Percentiles rank a stretch among this genome's conserved stretches.
These are phyloP conservation scores for Zychaea mexicana DNA, from an alignment of 371 early-diverging fungal species.

Conservation along the genomic window DNA sequence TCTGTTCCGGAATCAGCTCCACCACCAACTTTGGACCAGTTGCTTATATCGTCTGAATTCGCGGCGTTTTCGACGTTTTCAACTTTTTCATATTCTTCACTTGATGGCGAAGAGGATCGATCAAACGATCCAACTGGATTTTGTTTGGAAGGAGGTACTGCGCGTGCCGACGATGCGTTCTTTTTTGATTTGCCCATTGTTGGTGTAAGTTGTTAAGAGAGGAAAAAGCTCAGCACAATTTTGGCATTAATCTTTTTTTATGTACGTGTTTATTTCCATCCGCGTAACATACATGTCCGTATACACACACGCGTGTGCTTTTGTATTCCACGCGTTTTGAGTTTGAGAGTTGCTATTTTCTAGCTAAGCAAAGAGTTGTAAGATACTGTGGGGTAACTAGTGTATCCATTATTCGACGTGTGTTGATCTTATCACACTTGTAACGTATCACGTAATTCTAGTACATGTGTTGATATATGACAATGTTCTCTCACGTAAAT, in stretches of 20 bases:
- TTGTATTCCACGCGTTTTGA: too few species aligned
- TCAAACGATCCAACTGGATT: conserved; percentile 1
- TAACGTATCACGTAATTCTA: too few species aligned
- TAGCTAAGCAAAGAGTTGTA: too few species aligned
- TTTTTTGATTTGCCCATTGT: conserved; percentile 3
- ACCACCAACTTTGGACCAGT: neutral
- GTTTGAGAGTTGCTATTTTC: too few species aligned
- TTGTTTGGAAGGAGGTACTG: conserved; percentile 1
- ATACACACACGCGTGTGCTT: neutral
- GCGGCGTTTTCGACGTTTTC: neutral
- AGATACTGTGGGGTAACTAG: too few species aligned
- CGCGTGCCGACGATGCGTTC: neutral
- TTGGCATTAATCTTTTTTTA: too few species aligned
- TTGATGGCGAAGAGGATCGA: neutral
- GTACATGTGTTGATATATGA: too few species aligned
- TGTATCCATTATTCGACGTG: too few species aligned
- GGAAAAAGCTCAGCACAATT: neutral
- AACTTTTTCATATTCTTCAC: neutral
- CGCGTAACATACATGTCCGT: too few species aligned
- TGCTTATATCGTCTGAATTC: neutral
- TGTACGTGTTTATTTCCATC: too few species aligned
- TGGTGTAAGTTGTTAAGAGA: neutral
- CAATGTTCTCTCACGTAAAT: too few species aligned
- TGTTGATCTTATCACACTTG: too few species aligned
- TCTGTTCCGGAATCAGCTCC: neutral